Base-by-base conservation (phyloP, 805 yeast genomes). In the Wickerhamia fluorescens region DNA sequence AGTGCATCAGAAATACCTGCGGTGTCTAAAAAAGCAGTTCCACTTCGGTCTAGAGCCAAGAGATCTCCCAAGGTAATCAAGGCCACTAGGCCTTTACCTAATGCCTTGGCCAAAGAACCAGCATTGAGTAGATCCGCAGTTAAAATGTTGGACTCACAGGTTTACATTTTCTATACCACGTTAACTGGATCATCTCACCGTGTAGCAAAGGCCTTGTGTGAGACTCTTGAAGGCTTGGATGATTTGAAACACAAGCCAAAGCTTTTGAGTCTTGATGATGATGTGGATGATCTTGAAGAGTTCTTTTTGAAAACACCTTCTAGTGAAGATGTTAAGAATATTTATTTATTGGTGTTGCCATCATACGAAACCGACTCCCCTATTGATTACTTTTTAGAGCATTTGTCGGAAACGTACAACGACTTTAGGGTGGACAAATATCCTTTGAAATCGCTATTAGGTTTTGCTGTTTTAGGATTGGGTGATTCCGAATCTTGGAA, bases 341-440 rank as follows among this genome's bases (percentile, higher is more conserved):
- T 85, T 8, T 87, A 85, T 45, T 49, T 88, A 20, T 40, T 87
- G 34, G 84, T 87, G 10, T 61, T 87, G 18, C 96, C 96, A 2
- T 85, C 95, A 0, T 87, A 87, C 49, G 96, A 86, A 40, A 82
- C 88, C 1, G 96, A 87, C 51, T 83, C 94, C 2, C 96, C 96
- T 9, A 67, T 88, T 18, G 96, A 87, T 53, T 88, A 75, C 48
- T 85, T 86, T 52, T 59, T 87, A 33, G 94, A 84, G 44, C 76
- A 83, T 24, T 61, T 87, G 40, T 68, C 73, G 38, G 96, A 87
- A 31, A 85, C 94, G 2, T 73, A 73, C 36, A 78, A 79, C 37
- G 96, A 87, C 52, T 85, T 85, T 59, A 68, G 96, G 41, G 72
- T 87, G 19, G 95, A 86, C 47, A 83, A 83, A 37, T 77, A 73